phyloP scores from a whole-genome alignment of 352 stramenopile genomes.

The Phytophthora fragariaefolia region DNA sequence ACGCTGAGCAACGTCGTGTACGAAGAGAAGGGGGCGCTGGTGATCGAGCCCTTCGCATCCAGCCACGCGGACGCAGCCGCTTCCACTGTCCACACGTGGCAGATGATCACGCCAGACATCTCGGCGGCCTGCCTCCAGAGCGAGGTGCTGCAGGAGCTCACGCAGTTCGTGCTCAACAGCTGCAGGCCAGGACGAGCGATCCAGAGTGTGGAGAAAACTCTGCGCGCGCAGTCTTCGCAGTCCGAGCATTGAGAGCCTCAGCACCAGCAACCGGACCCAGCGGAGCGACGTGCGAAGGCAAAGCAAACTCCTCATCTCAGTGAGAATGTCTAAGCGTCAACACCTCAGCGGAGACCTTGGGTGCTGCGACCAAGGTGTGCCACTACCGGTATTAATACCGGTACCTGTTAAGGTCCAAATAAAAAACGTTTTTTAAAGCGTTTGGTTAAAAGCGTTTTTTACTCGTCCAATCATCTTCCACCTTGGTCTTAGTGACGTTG shows the following conservation, averaged over 20 bases:
- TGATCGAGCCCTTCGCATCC: conserved; percentile 47
- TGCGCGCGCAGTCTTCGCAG: conserved; percentile 20
- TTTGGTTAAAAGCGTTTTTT: no score
- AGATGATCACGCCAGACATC: conserved; percentile 40
- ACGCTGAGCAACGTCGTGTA: conserved; percentile 47
- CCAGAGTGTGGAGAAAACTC: conserved; percentile 49
- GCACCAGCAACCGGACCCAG: no score
- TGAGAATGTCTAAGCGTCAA: no score
- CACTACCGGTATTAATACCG: no score
- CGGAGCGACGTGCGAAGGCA: background rate
- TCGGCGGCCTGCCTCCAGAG: background rate
- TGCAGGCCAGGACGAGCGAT: conserved; percentile 38
- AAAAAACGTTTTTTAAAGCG: no score
- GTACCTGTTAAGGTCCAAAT: no score
- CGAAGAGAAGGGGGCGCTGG: conserved; percentile 63
- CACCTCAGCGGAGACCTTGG: no score
- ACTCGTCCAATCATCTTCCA: no score
- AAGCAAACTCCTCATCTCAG: no score
- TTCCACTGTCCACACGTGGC: conserved; percentile 48
- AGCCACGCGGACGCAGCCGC: conserved; percentile 1
- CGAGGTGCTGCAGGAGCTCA: conserved; percentile 41
- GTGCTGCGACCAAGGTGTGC: no score
- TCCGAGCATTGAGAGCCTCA: conserved; percentile 1
- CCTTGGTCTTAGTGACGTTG: conserved; percentile 1
- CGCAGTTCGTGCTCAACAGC: conserved; percentile 40